Base-by-base conservation (phyloP, 352 stramenopile species). In the Globisporangium okanoganense region DNA sequence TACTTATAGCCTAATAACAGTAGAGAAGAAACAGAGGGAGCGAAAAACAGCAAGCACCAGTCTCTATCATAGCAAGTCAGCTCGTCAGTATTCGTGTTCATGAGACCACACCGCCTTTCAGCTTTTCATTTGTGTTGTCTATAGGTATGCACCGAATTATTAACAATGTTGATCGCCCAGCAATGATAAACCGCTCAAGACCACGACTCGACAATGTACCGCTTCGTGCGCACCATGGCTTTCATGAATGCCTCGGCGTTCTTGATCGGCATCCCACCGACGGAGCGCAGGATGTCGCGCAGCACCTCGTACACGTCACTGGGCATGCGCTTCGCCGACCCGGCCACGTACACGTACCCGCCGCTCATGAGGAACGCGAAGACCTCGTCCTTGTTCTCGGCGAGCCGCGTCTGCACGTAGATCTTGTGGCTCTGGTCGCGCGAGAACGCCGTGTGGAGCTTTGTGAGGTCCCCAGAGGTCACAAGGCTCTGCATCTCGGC, bases 281-380 rank as follows among this genome's bases (percentile, higher is more conserved):
- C 76, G 5, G 73, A 83, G 2, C 78, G 83, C 4, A 97, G 62
- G 40, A 95, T 95, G 31, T 94, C 84, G n/a, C 85, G 73, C 10
- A 98, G 58, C 29, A 88, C 85, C 58, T 97, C 85, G 64, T 93
- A 87, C 5, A 98, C 90, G 50, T 98, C 92, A 16, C 67, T 85
- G 1, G 91, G 92, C 92, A 98, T 98, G 40, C 82, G 85, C 66
- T 97, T 98, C 6, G 92, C 90, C 1, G 85, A 96, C 8, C 92
- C 93, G 1, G 87, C 87, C 22, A 98, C 86, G 62, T 88, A 97
- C 38, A 94, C 75, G 52, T 84, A 87, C 2, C 83, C 81, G 7
- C 77, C 76, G 29, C 75, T 76, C 50, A 90, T 75, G 20, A 94
- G 75, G 45, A 91, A 74, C 36, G 87, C 63, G 48, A 81, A 95